phyloP scores from a whole-genome alignment of 371 early-diverging fungal genomes.

The Umbelopsis sp. region DNA sequence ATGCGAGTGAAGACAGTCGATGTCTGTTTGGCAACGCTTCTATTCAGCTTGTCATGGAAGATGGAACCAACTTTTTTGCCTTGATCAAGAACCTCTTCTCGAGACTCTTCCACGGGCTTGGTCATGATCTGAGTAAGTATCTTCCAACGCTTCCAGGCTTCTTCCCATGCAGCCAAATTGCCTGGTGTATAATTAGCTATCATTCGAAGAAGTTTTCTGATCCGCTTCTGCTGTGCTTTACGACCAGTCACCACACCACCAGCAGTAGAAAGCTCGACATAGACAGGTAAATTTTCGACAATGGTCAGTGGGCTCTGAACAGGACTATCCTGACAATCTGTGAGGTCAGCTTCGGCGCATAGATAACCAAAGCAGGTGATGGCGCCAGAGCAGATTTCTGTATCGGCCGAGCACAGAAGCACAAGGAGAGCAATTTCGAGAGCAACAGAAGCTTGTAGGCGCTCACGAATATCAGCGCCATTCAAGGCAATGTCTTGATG shows the following conservation, averaged over 20 bases:
- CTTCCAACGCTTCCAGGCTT: constrained; percentile 83
- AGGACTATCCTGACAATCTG: constrained; percentile 61
- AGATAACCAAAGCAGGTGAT: constrained; percentile 67
- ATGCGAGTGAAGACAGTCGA: constrained; percentile 20
- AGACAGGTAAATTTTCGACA: constrained; percentile 73
- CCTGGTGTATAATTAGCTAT: constrained; percentile 75
- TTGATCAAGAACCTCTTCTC: constrained; percentile 36
- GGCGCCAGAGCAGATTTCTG: constrained; percentile 70
- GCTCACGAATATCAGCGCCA: constrained; percentile 63
- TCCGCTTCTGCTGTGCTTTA: constrained; percentile 80
- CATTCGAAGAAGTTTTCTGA: constrained; percentile 71
- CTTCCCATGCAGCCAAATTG: constrained; percentile 86
- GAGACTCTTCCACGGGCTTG: constrained; percentile 44
- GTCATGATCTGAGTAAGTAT: constrained; percentile 60
- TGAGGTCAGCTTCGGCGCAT: constrained; percentile 64
- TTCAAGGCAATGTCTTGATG: constrained; percentile 56
- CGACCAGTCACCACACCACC: constrained; percentile 69
- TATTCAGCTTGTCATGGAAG: constrained; percentile 50
- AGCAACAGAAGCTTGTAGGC: constrained; percentile 71
- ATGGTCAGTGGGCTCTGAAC: constrained; percentile 62
- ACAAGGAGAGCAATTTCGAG: constrained; percentile 81
- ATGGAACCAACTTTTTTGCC: constrained; percentile 27
- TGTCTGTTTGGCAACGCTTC: constrained; percentile 32
- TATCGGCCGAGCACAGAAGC: constrained; percentile 75
- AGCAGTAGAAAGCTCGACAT: constrained; percentile 67